Conservation (phyloP, 1,139 yeast genomes). For the Geotrichum candidum region DNA sequence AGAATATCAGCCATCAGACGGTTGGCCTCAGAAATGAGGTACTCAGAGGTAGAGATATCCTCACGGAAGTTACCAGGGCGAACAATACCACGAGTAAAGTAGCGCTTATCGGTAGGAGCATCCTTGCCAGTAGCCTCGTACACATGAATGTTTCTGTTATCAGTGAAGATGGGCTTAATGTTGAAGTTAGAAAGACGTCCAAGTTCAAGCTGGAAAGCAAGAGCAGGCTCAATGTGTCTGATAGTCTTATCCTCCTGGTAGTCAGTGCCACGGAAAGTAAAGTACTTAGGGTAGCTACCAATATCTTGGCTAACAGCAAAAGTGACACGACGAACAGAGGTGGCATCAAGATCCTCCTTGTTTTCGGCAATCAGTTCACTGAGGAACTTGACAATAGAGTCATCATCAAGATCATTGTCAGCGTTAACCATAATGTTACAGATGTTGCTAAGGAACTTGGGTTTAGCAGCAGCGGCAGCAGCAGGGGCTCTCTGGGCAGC, state of each 20-base stretch:
- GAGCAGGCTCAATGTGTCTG: conserved; percentile 96
- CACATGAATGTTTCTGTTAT: conserved; percentile 94
- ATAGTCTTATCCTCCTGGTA: conserved; percentile 74
- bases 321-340: conserved; percentile 84
- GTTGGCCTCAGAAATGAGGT: conserved; percentile 91
- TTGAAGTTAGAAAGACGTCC: conserved; percentile 91
- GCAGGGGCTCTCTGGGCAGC: conserved; percentile 32
- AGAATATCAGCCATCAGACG: conserved; percentile 91
- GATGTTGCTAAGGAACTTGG: conserved; percentile 56
- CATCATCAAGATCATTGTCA: conserved; percentile 70
- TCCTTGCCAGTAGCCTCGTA: conserved; percentile 95
- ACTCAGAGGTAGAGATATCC: conserved; percentile 87
- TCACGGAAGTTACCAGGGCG: conserved; percentile 93
- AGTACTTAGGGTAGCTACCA: conserved; percentile 91
- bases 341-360: conserved; percentile 60
- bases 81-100: conserved; percentile 93
- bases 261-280: conserved; percentile 86
- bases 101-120: conserved; percentile 88
- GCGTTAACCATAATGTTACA: conserved; percentile 72
- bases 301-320: conserved; percentile 77
- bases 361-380: conserved; percentile 61
- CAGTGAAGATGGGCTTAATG: conserved; percentile 91
- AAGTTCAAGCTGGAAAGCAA: conserved; percentile 94
- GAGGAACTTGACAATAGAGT: conserved; percentile 58
- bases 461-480: conserved; percentile 34